phyloP scores from a whole-genome alignment of 352 stramenopile genomes.

The Nannochloropsis limnetica region DNA sequence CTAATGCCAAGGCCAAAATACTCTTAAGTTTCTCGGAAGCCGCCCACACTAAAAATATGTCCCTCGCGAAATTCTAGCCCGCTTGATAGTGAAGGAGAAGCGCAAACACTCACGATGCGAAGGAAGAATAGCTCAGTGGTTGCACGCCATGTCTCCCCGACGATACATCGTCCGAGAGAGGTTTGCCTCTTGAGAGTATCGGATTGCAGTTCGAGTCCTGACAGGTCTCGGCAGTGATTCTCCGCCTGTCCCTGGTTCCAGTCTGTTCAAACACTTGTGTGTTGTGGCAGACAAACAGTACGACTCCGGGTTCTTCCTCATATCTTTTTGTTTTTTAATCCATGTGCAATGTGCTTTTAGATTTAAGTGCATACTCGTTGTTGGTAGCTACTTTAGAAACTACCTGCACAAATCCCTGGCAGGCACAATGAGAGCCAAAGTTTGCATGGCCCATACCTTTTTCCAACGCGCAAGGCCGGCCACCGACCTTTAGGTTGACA shows the following conservation, averaged over 20 bases:
- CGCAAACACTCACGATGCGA: neutral
- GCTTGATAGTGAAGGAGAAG: neutral
- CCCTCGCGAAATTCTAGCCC: neutral
- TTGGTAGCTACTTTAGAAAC: too few species aligned
- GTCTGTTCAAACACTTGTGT: neutral
- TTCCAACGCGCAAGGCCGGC: too few species aligned
- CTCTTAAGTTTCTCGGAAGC: neutral
- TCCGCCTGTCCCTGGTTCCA: slow-evolving; percentile 18
- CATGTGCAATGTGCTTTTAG: too few species aligned
- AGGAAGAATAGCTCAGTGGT: slow-evolving; percentile 35
- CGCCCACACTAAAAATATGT: neutral
- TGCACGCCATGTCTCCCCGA: neutral
- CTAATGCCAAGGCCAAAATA: too few species aligned
- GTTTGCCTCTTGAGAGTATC: neutral
- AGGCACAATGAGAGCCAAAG: neutral
- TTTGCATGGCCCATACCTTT: neutral
- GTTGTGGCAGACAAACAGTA: neutral
- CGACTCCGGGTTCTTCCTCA: slow-evolving; percentile 33
- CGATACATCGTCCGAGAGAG: neutral
- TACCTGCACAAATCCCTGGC: too few species aligned
- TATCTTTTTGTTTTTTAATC: neutral
- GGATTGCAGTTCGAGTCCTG: slow-evolving; percentile 31
- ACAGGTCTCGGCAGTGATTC: neutral
- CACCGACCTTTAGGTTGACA: neutral
- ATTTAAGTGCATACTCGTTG: too few species aligned